Evolutionary conservation across 2,329 filamentous ascomycete genomes (phyloP).

Genomic region (Aspergillus vadensis): DNA sequence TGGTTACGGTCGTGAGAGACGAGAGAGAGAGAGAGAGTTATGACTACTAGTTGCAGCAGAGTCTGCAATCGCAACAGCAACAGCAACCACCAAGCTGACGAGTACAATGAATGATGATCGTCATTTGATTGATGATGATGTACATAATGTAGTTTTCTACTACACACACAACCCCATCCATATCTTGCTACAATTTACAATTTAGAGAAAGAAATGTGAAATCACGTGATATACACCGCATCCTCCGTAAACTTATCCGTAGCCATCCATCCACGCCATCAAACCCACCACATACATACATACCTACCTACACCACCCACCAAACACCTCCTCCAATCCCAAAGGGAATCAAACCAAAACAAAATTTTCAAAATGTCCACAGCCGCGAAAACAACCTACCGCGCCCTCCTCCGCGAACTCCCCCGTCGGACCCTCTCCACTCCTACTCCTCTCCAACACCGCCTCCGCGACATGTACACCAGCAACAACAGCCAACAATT

Average conservation of each 20-base stretch:
- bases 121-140: conserved; percentile 19
- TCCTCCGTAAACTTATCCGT: not conserved
- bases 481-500: conserved; percentile 34
- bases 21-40: not conserved
- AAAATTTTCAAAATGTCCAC: conserved; percentile 17
- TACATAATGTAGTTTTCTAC: conserved; percentile 23
- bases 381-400: conserved; percentile 70
- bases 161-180: not conserved
- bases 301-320: not conserved
- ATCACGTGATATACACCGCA: conserved; percentile 6
- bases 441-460: conserved; percentile 69
- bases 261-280: not conserved
- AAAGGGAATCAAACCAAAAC: not conserved
- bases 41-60: conserved; percentile 12
- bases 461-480: conserved; percentile 65
- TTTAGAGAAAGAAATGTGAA: not conserved
- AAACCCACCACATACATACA: not conserved
- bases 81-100: conserved; percentile 13
- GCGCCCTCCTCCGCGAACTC: conserved; percentile 83
- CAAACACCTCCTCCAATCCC: not conserved
- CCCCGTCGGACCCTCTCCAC: conserved; percentile 66
- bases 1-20: conserved; percentile 42
- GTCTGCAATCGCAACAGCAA: conserved; percentile 7
- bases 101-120: conserved; percentile 24
- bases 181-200: no score